Conservation (phyloP, 768 basidiomycete genomes). For the Mycena rosella region DNA sequence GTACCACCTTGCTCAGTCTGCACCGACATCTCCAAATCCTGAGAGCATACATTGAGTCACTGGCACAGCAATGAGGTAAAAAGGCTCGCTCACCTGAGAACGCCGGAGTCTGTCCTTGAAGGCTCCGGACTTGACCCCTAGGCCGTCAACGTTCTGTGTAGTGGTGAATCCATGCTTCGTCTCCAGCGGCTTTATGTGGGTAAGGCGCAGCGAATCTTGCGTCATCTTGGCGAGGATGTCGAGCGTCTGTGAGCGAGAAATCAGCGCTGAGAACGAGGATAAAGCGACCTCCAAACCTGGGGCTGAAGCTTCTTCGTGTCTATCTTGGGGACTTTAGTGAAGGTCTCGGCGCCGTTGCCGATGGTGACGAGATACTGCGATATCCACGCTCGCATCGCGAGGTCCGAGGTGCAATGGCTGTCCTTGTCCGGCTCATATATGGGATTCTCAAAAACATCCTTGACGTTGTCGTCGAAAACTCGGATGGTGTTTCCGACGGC, state of each 20-base stretch:
- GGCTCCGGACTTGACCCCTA: constrained; percentile 49
- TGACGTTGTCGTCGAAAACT: constrained; percentile 53
- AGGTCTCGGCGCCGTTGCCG: constrained; percentile 56
- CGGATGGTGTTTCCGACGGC: constrained; percentile 54
- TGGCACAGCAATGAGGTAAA: background rate
- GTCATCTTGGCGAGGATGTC: constrained; percentile 59
- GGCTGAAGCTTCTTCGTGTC: constrained; percentile 55
- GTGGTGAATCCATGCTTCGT: constrained; percentile 58
- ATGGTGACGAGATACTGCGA: constrained; percentile 60
- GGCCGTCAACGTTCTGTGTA: constrained; percentile 36
- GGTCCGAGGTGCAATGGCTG: constrained; percentile 48
- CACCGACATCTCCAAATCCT: constrained; percentile 49
- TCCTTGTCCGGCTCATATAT: constrained; percentile 49
- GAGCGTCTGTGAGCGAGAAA: constrained; percentile 46
- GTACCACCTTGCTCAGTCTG: constrained; percentile 42
- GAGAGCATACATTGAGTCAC: constrained; percentile 4
- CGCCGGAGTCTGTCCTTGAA: constrained; percentile 52
- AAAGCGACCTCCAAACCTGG: constrained; percentile 43
- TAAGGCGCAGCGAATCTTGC: constrained; percentile 59
- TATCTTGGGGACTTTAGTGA: constrained; percentile 58
- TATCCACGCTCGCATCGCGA: constrained; percentile 63
- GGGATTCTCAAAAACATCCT: constrained; percentile 51
- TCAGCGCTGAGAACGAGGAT: constrained; percentile 7
- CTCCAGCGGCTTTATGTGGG: constrained; percentile 59
- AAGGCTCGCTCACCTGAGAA: constrained; percentile 51